Conservation (phyloP, 129 eudicot species). For the Arctium lappa region DNA sequence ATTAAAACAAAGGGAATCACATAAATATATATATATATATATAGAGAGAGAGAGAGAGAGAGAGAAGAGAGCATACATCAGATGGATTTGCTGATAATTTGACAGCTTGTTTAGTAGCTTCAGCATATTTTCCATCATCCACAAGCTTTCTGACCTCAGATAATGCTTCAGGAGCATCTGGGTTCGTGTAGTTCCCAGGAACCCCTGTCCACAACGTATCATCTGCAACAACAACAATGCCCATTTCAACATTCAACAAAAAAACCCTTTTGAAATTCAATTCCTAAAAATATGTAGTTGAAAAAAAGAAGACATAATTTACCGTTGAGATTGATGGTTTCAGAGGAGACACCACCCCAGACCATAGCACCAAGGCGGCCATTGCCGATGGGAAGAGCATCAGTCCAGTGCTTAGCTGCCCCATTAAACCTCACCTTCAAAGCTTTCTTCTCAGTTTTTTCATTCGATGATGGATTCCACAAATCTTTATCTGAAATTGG, state of each 20-base stretch:
- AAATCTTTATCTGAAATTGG: conserved; percentile 35
- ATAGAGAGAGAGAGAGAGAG: too few relatives aligned
- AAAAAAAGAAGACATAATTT: not conserved
- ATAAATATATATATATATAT: too few relatives aligned
- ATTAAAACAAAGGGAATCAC: not conserved
- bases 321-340: conserved; percentile 87
- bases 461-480: conserved; percentile 26
- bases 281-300: too few relatives aligned
- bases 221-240: conserved; percentile 40
- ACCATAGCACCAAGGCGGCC: conserved; percentile 92
- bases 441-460: conserved; percentile 4
- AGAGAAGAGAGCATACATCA: conserved; percentile 38
- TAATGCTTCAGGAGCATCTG: conserved; percentile 53
- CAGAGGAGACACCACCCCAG: conserved; percentile 69
- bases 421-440: conserved; percentile 55
- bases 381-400: conserved; percentile 87
- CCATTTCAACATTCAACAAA: not conserved
- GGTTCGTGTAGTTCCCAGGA: conserved; percentile 70
- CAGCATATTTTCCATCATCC: conserved; percentile 64
- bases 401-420: conserved; percentile 83
- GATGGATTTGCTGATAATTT: conserved; percentile 66
- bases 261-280: not conserved
- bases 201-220: conserved; percentile 89
- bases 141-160: conserved; percentile 77
- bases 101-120: conserved; percentile 72